Conservation (phyloP, 495 filamentous ascomycete species). For the Penicillium argentinense region DNA sequence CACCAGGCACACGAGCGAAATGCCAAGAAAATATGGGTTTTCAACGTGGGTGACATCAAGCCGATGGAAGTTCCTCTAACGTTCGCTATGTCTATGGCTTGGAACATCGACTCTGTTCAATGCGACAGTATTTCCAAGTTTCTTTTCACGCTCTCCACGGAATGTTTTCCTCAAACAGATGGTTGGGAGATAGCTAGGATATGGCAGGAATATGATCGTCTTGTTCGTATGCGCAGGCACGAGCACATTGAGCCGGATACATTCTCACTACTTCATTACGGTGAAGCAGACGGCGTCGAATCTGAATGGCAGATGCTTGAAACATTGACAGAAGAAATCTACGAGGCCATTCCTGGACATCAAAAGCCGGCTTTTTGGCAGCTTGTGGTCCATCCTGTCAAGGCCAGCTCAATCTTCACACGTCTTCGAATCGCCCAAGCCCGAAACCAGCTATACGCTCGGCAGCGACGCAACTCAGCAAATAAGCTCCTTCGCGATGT, state of each 20-base stretch:
- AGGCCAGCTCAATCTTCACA: constrained; percentile 60
- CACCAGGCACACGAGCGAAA: constrained; percentile 53
- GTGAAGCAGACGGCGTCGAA: constrained; percentile 65
- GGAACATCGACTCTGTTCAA: constrained; percentile 15
- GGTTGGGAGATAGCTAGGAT: constrained; percentile 53
- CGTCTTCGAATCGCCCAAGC: constrained; percentile 61
- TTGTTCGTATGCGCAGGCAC: constrained; percentile 64
- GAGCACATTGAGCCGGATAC: constrained; percentile 63
- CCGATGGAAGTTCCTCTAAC: constrained; percentile 17
- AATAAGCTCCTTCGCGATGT: constrained; percentile 61
- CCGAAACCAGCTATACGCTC: constrained; percentile 61
- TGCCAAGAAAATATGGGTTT: constrained; percentile 70
- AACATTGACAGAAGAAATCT: constrained; percentile 53
- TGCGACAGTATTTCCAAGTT: constrained; percentile 53
- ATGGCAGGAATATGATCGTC: constrained; percentile 61
- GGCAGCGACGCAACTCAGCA: constrained; percentile 64
- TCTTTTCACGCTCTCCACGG: constrained; percentile 56
- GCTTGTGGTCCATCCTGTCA: constrained; percentile 66
- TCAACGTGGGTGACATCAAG: constrained; percentile 70
- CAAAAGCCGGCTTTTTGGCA: constrained; percentile 60
- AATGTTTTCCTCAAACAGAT: constrained; percentile 56
- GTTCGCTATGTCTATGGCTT: constrained; percentile 22
- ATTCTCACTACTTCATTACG: constrained; percentile 69
- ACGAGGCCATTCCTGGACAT: constrained; percentile 26
- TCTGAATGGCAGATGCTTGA: constrained; percentile 62